phyloP scores from a whole-genome alignment of 2,329 filamentous ascomycete genomes.

The Talaromyces verruculosus region DNA sequence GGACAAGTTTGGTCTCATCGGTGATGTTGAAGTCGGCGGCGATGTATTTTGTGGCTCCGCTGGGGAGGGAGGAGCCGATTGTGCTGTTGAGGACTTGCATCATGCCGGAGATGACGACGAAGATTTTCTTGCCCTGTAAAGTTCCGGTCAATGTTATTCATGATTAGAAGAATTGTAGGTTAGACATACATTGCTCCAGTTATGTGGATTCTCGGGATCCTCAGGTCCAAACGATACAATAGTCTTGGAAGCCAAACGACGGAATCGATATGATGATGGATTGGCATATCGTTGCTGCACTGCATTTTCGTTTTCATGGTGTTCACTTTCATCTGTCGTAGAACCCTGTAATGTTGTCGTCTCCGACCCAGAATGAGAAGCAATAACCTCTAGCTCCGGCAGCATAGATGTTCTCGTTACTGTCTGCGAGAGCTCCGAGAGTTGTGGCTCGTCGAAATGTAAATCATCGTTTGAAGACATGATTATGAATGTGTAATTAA shows the following conservation, averaged over 20 bases:
- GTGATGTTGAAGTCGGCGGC: slow-evolving; percentile 37
- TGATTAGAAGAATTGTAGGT: not conserved
- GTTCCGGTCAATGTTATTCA: not conserved
- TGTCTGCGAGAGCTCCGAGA: not conserved
- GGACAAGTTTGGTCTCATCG: slow-evolving; percentile 35
- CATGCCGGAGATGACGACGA: slow-evolving; percentile 39
- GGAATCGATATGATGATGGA: slow-evolving; percentile 32
- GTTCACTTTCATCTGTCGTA: not conserved
- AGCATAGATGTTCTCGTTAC: slow-evolving; percentile 3
- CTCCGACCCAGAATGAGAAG: slow-evolving; percentile 10
- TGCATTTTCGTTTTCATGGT: slow-evolving; percentile 22
- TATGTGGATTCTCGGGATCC: slow-evolving; percentile 37
- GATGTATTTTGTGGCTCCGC: slow-evolving; percentile 41
- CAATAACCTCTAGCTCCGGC: slow-evolving; percentile 2
- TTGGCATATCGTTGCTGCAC: slow-evolving; percentile 31
- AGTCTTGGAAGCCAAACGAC: slow-evolving; percentile 38
- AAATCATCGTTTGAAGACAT: slow-evolving; percentile 12
- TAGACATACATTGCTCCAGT: slow-evolving; percentile 34
- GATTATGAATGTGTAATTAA: not conserved
- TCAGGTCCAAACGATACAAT: slow-evolving; percentile 37
- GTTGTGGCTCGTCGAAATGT: not conserved
- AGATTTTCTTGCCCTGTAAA: slow-evolving; percentile 33
- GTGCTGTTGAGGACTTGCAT: slow-evolving; percentile 45
- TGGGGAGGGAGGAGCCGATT: slow-evolving; percentile 41
- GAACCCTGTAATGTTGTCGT: slow-evolving; percentile 10